phyloP scores from a whole-genome alignment of 2,329 filamentous ascomycete genomes.

The Trichoderma cornu-damae region DNA sequence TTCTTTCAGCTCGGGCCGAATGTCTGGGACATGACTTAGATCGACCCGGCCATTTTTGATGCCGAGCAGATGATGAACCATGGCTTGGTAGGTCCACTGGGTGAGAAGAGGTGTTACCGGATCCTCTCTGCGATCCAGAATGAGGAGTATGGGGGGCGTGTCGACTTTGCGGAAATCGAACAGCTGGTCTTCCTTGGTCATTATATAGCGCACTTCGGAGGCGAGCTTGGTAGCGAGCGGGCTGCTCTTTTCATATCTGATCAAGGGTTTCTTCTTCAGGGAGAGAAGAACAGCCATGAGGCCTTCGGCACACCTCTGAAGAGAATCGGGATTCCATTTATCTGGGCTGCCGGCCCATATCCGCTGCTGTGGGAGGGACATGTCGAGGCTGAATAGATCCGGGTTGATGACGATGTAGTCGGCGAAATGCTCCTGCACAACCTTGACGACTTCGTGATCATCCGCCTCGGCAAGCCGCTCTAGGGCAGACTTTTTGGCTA shows the following conservation, averaged over 20 bases:
- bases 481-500: constrained; percentile 91
- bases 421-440: constrained; percentile 92
- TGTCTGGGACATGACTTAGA: constrained; percentile 74
- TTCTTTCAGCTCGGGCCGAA: constrained; percentile 82
- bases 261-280: constrained; percentile 93
- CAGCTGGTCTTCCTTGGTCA: constrained; percentile 91
- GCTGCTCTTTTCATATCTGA: constrained; percentile 90
- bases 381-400: constrained; percentile 77
- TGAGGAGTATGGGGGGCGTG: constrained; percentile 84
- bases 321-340: constrained; percentile 81
- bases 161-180: constrained; percentile 96
- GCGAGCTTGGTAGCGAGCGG: constrained; percentile 86
- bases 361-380: constrained; percentile 65
- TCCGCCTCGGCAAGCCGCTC: constrained; percentile 94
- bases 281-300: constrained; percentile 77
- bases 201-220: constrained; percentile 83
- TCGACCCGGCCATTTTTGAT: constrained; percentile 95
- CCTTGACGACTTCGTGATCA: constrained; percentile 92
- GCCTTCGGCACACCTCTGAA: constrained; percentile 83
- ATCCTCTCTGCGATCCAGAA: constrained; percentile 88
- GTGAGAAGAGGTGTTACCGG: constrained; percentile 90
- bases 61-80: constrained; percentile 94
- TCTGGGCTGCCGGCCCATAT: constrained; percentile 81
- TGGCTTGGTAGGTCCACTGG: constrained; percentile 99
- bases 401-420: constrained; percentile 95